Base-by-base conservation (phyloP, 441 rosid genomes). In the Corymbia calophylla region DNA sequence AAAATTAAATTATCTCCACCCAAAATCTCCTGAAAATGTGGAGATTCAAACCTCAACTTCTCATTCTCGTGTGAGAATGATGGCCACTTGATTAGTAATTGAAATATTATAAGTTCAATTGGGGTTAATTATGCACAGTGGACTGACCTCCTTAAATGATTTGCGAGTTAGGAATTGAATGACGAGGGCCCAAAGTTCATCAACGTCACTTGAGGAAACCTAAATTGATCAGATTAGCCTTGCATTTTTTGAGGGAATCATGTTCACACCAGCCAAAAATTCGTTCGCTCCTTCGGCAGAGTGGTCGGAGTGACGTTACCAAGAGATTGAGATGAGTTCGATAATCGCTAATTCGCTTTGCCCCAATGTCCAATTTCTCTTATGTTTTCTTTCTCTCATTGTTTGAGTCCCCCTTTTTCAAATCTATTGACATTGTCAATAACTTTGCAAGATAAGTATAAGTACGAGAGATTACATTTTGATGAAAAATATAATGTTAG, bases 121-220 rank as follows among this genome's bases (percentile, higher is more conserved):
- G 2, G 31, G 85, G 31, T 4, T 80, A 7, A 25, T 44, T 48
- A 44, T 80, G 48, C 18, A 14, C 15, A 1, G 10, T 25, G 53
- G n/a, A 47, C 4, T 15, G 8, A 80, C 49, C 84, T 12, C 9
- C 53, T 44, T 14, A 1, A 44, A 44, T 44, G n/a, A 77, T 23
- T 44, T 23, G 48, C 5, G 14, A 23, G 17, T 44, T 39, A 23
- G 51, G n/a, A 13, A 62, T 62, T 7, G 16, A 29, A 17, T 62
- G 3, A 62, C 13, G 23, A 31, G 77, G 12, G 3, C 23, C 18
- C 6, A 1, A 64, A 29, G 5, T 64, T n/a, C 19, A 0, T 17
- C 3, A 3, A n/a, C 0, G 8, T n/a, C 2, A 1, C 4, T 21
- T 1, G 16, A 70, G 49, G 27, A 35, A 35, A 16, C 48, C 49